Evolutionary conservation across 768 basidiomycete genomes (phyloP).

Genomic region (Trametopsis cervina): DNA sequence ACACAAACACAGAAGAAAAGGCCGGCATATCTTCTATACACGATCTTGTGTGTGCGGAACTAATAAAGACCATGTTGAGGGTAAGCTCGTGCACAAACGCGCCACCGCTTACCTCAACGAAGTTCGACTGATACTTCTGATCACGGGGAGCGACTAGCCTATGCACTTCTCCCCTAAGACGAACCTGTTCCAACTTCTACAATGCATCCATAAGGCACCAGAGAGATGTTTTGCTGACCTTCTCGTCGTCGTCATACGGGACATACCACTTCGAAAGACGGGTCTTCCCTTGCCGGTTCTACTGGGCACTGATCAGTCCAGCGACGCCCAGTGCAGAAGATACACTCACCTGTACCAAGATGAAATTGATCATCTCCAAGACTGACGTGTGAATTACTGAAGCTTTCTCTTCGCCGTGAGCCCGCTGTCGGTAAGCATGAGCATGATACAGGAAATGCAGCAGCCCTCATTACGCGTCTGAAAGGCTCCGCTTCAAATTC

Average conservation of each 20-base stretch:
- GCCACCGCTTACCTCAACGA: slow-evolving; percentile 75
- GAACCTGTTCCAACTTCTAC: slow-evolving; percentile 46
- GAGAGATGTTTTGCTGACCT: slow-evolving; percentile 41
- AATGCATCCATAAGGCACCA: neutral
- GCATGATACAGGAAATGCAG: no score
- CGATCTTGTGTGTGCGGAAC: slow-evolving; percentile 98
- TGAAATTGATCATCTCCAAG: slow-evolving; percentile 99
- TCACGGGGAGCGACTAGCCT: slow-evolving; percentile 92
- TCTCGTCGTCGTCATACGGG: slow-evolving; percentile 98
- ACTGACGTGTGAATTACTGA: no score
- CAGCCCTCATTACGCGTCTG: no score
- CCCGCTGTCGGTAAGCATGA: no score
- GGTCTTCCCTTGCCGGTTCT: slow-evolving; percentile 99
- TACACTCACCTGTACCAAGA: slow-evolving; percentile 79
- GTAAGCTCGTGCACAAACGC: neutral
- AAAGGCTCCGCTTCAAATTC: no score
- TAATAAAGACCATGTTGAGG: slow-evolving; percentile 26
- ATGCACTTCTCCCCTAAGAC: slow-evolving; percentile 94
- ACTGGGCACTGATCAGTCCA: neutral
- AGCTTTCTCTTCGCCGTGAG: no score
- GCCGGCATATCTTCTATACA: slow-evolving; percentile 94
- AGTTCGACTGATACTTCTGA: slow-evolving; percentile 98
- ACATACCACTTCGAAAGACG: slow-evolving; percentile 98
- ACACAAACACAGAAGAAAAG: slow-evolving; percentile 98
- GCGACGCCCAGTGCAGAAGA: neutral